phyloP scores from a whole-genome alignment of 2,329 filamentous ascomycete genomes.

The Aureobasidium sp. region DNA sequence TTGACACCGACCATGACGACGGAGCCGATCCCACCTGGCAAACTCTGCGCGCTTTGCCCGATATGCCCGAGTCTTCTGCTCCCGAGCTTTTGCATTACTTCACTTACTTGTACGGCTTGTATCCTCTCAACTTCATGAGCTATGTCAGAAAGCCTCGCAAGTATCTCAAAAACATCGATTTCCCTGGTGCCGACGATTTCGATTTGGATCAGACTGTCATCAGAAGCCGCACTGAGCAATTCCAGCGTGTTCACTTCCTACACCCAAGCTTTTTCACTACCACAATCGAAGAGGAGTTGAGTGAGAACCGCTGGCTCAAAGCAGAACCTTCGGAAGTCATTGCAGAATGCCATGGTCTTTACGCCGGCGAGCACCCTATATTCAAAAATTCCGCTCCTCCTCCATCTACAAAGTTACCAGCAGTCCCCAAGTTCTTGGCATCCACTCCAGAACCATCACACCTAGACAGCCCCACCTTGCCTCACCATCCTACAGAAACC shows the following conservation, averaged over 20 bases:
- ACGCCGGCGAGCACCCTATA: conserved; percentile 34
- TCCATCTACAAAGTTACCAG: conserved; percentile 37
- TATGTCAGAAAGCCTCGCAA: conserved; percentile 76
- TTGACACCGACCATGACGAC: conserved; percentile 31
- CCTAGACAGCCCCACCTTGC: conserved; percentile 2
- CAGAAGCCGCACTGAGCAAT: conserved; percentile 63
- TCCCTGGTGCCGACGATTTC: conserved; percentile 60
- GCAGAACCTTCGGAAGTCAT: conserved; percentile 73
- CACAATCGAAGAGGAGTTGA: conserved; percentile 71
- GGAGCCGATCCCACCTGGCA: conserved; percentile 50
- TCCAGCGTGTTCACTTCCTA: conserved; percentile 62
- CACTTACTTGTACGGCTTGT: conserved; percentile 72
- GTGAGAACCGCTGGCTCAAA: conserved; percentile 70
- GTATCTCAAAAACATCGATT: conserved; percentile 65
- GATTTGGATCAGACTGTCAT: conserved; percentile 73
- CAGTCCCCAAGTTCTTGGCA: conserved; percentile 30
- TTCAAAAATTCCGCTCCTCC: conserved; percentile 40
- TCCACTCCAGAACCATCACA: conserved; percentile 18
- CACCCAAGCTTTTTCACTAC: conserved; percentile 79
- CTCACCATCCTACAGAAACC: not conserved
- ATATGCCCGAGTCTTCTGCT: conserved; percentile 52
- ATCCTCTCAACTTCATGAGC: conserved; percentile 78
- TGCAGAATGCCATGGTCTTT: conserved; percentile 68
- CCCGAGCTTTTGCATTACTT: conserved; percentile 67
- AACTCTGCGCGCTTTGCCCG: conserved; percentile 51